A percentile compares a stretch with the other conserved stretches of the same genome.
phyloP scores from a whole-genome alignment of 2,329 filamentous ascomycete species.

The Arthrobotrys musiformis region DNA sequence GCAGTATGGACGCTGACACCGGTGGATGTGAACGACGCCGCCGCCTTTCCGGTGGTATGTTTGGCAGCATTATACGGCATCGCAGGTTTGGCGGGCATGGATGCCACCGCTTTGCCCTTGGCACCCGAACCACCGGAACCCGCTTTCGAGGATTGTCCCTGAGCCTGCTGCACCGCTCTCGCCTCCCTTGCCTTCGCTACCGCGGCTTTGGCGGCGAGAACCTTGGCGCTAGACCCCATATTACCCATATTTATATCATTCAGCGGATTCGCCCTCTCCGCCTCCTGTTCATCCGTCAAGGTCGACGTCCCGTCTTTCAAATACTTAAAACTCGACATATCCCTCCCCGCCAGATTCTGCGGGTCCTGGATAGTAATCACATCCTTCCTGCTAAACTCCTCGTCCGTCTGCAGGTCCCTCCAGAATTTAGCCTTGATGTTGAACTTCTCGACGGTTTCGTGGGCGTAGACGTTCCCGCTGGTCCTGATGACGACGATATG shows the following conservation, averaged over 20 bases:
- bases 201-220: slow-evolving; percentile 88
- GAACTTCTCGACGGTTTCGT: slow-evolving; percentile 92
- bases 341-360: slow-evolving; percentile 83
- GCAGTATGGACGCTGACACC: slow-evolving; percentile 92
- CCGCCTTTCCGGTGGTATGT: slow-evolving; percentile 89
- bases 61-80: slow-evolving; percentile 83
- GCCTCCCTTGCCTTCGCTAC: slow-evolving; percentile 83
- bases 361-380: slow-evolving; percentile 97
- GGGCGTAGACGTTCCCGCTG: slow-evolving; percentile 95
- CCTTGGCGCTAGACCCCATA: slow-evolving; percentile 81
- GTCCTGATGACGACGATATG: slow-evolving; percentile 88
- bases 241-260: slow-evolving; percentile 81
- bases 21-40: slow-evolving; percentile 94
- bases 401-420: slow-evolving; percentile 87
- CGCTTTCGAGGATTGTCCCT: slow-evolving; percentile 64
- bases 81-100: slow-evolving; percentile 24
- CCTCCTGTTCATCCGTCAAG: slow-evolving; percentile 70
- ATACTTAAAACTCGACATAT: slow-evolving; percentile 89
- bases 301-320: slow-evolving; percentile 75
- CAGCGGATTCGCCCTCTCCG: slow-evolving; percentile 69
- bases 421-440: slow-evolving; percentile 98
- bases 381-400: slow-evolving; percentile 86
- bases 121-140: slow-evolving; percentile 50
- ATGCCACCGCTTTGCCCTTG: slow-evolving; percentile 13
- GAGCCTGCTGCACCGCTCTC: slow-evolving; percentile 59